These are phyloP conservation scores for Botryotinia narcissicola DNA, from an alignment of 2,329 filamentous ascomycete genomes.

Conservation along the genomic window DNA sequence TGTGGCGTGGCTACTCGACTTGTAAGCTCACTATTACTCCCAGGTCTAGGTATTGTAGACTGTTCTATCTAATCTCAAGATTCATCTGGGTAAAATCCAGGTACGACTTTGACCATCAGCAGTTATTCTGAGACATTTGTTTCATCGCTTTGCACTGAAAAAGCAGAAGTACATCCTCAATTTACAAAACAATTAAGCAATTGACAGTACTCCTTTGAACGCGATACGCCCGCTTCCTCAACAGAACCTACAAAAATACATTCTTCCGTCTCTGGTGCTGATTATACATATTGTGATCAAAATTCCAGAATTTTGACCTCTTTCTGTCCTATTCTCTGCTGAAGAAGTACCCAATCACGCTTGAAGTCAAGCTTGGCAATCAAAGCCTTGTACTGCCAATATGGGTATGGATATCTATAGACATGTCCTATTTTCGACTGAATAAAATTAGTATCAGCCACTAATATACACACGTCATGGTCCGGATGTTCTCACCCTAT, in stretches of 20 bases:
- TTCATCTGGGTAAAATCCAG: background rate
- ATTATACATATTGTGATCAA: background rate
- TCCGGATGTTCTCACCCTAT: background rate
- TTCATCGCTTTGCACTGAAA: background rate
- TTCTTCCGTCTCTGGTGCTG: background rate
- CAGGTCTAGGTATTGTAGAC: background rate
- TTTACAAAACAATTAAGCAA: background rate
- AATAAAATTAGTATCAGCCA: background rate
- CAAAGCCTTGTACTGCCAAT: conserved; percentile 4
- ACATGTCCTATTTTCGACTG: conserved; percentile 5
- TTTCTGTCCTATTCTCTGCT: background rate
- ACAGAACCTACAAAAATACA: background rate
- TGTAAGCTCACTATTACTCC: background rate
- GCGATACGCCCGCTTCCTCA: background rate
- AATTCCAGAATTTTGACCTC: background rate
- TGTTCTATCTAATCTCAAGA: background rate
- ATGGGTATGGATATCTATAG: conserved; percentile 8
- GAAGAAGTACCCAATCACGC: conserved; percentile 17
- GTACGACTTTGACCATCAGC: background rate
- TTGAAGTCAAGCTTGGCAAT: conserved; percentile 12
- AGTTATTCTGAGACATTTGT: background rate
- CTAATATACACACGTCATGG: background rate
- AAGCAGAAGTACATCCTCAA: background rate
- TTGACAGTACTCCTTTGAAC: background rate
- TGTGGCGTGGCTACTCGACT: background rate